These are phyloP conservation scores for Ogataea zsoltii DNA, from an alignment of 805 yeast species.

Conservation along the genomic window DNA sequence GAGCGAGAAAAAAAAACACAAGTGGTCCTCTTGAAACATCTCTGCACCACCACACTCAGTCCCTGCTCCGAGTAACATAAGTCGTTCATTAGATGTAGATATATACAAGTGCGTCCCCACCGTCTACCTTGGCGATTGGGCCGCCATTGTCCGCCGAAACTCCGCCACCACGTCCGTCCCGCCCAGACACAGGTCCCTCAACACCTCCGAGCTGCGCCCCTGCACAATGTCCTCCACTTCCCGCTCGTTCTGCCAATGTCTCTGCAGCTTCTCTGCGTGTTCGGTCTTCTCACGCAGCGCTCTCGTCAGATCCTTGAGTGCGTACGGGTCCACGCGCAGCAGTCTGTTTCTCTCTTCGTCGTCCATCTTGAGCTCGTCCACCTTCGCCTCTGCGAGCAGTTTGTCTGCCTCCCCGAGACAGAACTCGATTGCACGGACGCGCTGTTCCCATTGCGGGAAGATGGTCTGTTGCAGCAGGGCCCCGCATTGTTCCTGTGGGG, in stretches of 20 bases:
- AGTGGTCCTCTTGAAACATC: no score
- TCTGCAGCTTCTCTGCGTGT: slow-evolving; percentile 31
- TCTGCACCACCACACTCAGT: no score
- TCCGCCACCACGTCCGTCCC: slow-evolving; percentile 15
- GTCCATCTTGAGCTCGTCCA: slow-evolving; percentile 19
- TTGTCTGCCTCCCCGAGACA: slow-evolving; percentile 38
- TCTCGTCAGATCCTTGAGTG: slow-evolving; percentile 39
- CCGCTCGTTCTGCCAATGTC: slow-evolving; percentile 42
- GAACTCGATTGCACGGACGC: slow-evolving; percentile 41
- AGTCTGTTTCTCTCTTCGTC: slow-evolving; percentile 23
- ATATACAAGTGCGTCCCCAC: not conserved
- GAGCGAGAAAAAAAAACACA: not conserved
- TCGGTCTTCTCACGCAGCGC: slow-evolving; percentile 31
- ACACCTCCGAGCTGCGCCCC: slow-evolving; percentile 34
- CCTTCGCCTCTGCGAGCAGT: slow-evolving; percentile 35
- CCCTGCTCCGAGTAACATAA: no score
- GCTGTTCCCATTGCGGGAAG: slow-evolving; percentile 48
- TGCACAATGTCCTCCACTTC: slow-evolving; percentile 43
- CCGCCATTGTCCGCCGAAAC: no score
- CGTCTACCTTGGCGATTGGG: no score
- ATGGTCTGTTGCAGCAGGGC: slow-evolving; percentile 38
- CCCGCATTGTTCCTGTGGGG: slow-evolving; percentile 33
- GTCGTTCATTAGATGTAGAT: not conserved
- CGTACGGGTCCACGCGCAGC: slow-evolving; percentile 52
- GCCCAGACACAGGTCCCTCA: slow-evolving; percentile 37